Conservation (phyloP, 2,329 filamentous ascomycete species). For the Pseudophaeomoniella oleicola region DNA sequence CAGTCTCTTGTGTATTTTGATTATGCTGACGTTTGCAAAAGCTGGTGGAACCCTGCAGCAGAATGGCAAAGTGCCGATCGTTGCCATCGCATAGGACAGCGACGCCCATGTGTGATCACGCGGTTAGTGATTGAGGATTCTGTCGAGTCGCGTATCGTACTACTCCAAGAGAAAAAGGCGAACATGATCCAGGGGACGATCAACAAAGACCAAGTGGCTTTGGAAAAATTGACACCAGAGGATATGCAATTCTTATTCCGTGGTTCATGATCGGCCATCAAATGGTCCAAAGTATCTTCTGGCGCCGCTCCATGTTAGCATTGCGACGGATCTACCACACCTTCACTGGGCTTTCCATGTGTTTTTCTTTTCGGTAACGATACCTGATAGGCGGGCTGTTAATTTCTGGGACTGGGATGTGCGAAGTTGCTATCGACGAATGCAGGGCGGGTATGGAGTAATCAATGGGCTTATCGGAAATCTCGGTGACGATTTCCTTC, state of each 20-base stretch:
- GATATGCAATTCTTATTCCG: constrained; percentile 97
- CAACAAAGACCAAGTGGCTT: constrained; percentile 78
- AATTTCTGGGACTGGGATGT: no score
- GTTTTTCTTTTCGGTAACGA: no score
- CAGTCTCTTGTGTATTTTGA: background rate
- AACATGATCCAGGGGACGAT: constrained; percentile 96
- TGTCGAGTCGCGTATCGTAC: constrained; percentile 88
- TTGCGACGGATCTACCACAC: no score
- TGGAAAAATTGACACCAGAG: constrained; percentile 79
- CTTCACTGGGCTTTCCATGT: no score
- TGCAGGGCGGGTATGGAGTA: no score
- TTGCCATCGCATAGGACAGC: constrained; percentile 90
- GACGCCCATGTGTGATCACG: constrained; percentile 83
- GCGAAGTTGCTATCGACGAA: no score
- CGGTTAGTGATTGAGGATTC: constrained; percentile 93
- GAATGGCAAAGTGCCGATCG: constrained; percentile 97
- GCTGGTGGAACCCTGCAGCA: constrained; percentile 99
- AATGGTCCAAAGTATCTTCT: no score
- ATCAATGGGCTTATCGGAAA: no score
- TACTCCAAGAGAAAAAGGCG: constrained; percentile 96
- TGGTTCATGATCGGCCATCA: constrained; percentile 40
- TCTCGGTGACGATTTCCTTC: no score
- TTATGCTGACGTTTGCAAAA: constrained; percentile 18
- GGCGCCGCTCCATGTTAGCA: no score
- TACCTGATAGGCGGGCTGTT: no score